Base-by-base conservation (phyloP, 192 early-diverging fungal species). In the Mortierella hygrophila region DNA sequence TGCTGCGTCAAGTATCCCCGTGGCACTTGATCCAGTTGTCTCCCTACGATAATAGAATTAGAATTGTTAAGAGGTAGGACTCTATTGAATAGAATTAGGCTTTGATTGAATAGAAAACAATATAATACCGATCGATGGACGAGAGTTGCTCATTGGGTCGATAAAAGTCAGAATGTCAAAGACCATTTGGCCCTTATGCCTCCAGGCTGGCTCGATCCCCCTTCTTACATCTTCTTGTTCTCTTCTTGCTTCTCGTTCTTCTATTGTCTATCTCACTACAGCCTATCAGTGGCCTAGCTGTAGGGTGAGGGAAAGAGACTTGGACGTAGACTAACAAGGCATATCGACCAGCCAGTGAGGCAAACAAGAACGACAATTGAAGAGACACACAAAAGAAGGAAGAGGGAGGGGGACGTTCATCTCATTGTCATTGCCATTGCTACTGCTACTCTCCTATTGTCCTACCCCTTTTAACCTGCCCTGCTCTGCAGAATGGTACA, bases 181-280 rank as follows among this genome's bases (percentile, higher is more conserved):
- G 26, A 29, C 60, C 32, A 65, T 65, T 65, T 65, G 26, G 60
- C 60, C 60, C 60, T 65, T 65, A 65, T 10, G 60, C 60, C 60
- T 65, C 60, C 29, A 13, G 26, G 60, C 26, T 65, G 60, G 60
- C 60, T 65, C 60, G 60, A 65, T 15, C 60, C 60, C 60, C 10
- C 55, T 18, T 0, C n/a, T 26, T 6, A 6, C 21, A 4, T 40
- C 38, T 40, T 40, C 38, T 6, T 40, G 6, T 55, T 32, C 29
- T 65, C 23, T 65, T 13, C 6, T 65, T 13, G 11, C n/a, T 15
- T 65, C 26, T 29, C 10, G 10, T 65, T 65, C 29, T 65, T 65
- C 60, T 65, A 29, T 26, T 15, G 18, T 52, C 49, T 52, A 40
- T 40, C 38, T 40, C 38, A 40, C 38, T 40, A 6, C 38, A 3